Evolutionary conservation across 2,329 filamentous ascomycete genomes (phyloP).

Genomic region (Cladosporium phlei): DNA sequence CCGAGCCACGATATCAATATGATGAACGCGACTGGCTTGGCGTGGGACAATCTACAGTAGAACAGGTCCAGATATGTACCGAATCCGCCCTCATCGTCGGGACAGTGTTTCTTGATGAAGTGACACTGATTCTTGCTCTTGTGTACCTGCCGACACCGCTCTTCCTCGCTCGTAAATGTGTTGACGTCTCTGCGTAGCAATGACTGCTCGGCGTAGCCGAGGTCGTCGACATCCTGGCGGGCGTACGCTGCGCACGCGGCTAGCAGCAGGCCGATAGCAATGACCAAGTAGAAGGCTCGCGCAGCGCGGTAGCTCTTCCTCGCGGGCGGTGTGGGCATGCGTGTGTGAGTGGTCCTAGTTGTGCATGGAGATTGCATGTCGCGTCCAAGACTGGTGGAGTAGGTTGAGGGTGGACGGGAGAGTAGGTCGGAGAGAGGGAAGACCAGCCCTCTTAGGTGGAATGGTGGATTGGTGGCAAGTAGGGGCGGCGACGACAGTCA

Average conservation of each 20-base stretch:
- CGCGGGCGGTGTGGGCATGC: constrained; percentile 10
- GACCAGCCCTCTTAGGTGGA: constrained; percentile 3
- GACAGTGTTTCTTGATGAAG: constrained; percentile 77
- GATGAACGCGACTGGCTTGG: constrained; percentile 71
- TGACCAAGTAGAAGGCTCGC: constrained; percentile 43
- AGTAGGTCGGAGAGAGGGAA: background rate
- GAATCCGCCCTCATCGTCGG: constrained; percentile 83
- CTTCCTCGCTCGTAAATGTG: constrained; percentile 29
- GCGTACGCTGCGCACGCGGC: constrained; percentile 9
- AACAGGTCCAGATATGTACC: constrained; percentile 85
- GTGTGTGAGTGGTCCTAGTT: constrained; percentile 1
- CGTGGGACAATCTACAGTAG: constrained; percentile 70
- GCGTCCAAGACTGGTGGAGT: constrained; percentile 6
- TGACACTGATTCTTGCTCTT: constrained; percentile 71
- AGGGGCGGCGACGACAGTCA: background rate
- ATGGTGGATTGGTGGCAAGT: background rate
- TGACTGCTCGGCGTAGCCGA: background rate
- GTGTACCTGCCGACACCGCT: constrained; percentile 75
- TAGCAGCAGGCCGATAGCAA: constrained; percentile 30
- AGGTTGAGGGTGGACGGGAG: background rate
- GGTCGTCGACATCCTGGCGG: constrained; percentile 3
- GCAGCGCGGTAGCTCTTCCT: constrained; percentile 35
- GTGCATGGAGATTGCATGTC: constrained; percentile 7
- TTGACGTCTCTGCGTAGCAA: background rate
- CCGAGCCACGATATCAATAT: constrained; percentile 78